Percentiles rank a stretch among this genome's conserved stretches.
Evolutionary conservation across 805 yeast species (phyloP).

Genomic region (Zygotorulaspora sp.): DNA sequence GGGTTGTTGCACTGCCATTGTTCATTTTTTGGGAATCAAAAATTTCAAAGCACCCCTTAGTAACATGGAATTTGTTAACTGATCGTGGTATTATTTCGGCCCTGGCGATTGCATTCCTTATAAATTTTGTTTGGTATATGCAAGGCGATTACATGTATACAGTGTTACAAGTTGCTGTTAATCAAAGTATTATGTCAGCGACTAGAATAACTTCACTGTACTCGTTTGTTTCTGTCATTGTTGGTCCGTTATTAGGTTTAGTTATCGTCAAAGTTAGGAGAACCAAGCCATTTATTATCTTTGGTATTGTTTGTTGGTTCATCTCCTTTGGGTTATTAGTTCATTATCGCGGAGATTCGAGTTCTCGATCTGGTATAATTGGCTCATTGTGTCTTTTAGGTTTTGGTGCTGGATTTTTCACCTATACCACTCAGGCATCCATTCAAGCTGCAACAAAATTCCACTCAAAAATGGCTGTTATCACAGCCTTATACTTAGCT

Average conservation of each 20-base stretch:
- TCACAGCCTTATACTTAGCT: slow-evolving; percentile 53
- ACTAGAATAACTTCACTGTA: slow-evolving; percentile 58
- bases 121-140: slow-evolving; percentile 58
- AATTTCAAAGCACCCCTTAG: slow-evolving; percentile 50
- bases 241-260: slow-evolving; percentile 56
- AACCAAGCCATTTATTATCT: slow-evolving; percentile 54
- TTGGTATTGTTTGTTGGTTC: slow-evolving; percentile 56
- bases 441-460: slow-evolving; percentile 49
- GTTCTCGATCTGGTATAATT: slow-evolving; percentile 52
- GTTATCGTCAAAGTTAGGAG: slow-evolving; percentile 47
- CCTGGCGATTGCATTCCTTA: slow-evolving; percentile 48
- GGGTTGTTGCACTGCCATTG: slow-evolving; percentile 47
- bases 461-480: slow-evolving; percentile 62
- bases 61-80: slow-evolving; percentile 49
- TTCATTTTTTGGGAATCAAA: slow-evolving; percentile 54
- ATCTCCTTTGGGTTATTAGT: slow-evolving; percentile 56
- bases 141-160: slow-evolving; percentile 64
- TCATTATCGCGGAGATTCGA: slow-evolving; percentile 48
- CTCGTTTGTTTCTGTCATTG: slow-evolving; percentile 61
- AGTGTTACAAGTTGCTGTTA: slow-evolving; percentile 54
- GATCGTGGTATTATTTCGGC: slow-evolving; percentile 70
- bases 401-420: slow-evolving; percentile 70
- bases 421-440: slow-evolving; percentile 58
- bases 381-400: slow-evolving; percentile 63
- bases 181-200: slow-evolving; percentile 55